A percentile compares a stretch with the other conserved stretches of the same genome.
phyloP scores from a whole-genome alignment of 306 rosid species.

The Datisca glomerata region DNA sequence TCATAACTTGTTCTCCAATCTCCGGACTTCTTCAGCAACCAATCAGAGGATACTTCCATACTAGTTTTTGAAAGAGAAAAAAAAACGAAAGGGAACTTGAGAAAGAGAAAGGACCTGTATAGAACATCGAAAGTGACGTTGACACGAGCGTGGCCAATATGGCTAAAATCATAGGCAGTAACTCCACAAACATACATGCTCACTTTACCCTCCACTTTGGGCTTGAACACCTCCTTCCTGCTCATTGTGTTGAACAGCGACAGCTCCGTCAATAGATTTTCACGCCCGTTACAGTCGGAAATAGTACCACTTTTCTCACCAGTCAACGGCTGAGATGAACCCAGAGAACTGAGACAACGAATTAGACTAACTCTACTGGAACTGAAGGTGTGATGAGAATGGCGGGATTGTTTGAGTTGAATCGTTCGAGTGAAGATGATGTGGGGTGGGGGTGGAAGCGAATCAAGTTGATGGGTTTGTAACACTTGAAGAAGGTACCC shows the following conservation, averaged over 20 bases:
- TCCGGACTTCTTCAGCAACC: too few relatives aligned
- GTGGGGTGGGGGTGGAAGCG: slow-evolving; percentile 1
- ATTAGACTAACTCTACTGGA: slow-evolving; percentile 2
- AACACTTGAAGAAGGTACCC: slow-evolving; percentile 55
- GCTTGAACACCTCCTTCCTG: slow-evolving; percentile 48
- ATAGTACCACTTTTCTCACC: slow-evolving; percentile 7
- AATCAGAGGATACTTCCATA: too few relatives aligned
- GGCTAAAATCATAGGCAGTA: slow-evolving; percentile 93
- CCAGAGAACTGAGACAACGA: slow-evolving; percentile 23
- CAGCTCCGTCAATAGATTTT: slow-evolving; percentile 30
- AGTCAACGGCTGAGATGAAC: slow-evolving; percentile 29
- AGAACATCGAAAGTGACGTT: slow-evolving; percentile 89
- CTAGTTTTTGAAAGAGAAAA: background rate
- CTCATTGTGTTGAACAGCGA: slow-evolving; percentile 84
- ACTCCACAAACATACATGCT: slow-evolving; percentile 98
- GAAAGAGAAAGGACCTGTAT: slow-evolving; percentile 45
- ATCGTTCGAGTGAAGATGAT: slow-evolving; percentile 18
- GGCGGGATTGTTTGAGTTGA: slow-evolving; percentile 15
- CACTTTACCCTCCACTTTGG: slow-evolving; percentile 66
- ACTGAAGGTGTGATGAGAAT: slow-evolving; percentile 12
- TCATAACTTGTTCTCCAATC: too few relatives aligned
- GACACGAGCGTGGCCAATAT: slow-evolving; percentile 96
- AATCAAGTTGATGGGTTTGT: slow-evolving; percentile 36
- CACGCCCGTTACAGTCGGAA: slow-evolving; percentile 7
- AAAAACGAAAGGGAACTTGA: background rate